Conservation (phyloP, 169 alveolate species). For the Fabrea salina region DNA sequence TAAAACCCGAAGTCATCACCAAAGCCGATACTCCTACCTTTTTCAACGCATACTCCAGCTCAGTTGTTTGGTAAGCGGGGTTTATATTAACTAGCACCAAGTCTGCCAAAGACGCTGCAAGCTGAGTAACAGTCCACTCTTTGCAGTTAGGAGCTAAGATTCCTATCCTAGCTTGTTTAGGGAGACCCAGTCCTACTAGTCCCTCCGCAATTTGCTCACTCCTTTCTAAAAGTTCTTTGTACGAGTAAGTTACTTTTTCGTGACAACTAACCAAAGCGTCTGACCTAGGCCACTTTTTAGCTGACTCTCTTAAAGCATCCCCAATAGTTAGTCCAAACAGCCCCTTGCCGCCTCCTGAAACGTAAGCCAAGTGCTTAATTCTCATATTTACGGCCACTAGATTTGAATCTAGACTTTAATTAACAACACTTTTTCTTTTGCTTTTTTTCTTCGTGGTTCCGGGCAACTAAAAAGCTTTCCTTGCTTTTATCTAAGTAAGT, state of each 20-base stretch:
- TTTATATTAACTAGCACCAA: slow-evolving; percentile 70
- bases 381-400: slow-evolving; percentile 31
- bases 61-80: slow-evolving; percentile 65
- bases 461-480: background rate
- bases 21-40: slow-evolving; percentile 44
- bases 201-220: slow-evolving; percentile 63
- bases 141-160: slow-evolving; percentile 62
- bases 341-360: slow-evolving; percentile 41
- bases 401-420: no score
- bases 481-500: background rate
- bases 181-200: slow-evolving; percentile 59
- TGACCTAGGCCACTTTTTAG: slow-evolving; percentile 39
- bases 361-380: slow-evolving; percentile 9
- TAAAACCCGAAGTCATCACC: slow-evolving; percentile 58
- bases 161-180: slow-evolving; percentile 64
- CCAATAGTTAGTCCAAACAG: slow-evolving; percentile 42
- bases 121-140: slow-evolving; percentile 65
- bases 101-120: slow-evolving; percentile 71
- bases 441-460: no score
- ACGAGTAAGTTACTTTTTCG: slow-evolving; percentile 37
- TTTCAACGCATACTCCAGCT: slow-evolving; percentile 50
- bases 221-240: slow-evolving; percentile 51
- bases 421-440: no score
- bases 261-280: slow-evolving; percentile 43
- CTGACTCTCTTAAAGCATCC: slow-evolving; percentile 38